These are phyloP conservation scores for Cladophialophora psammophila DNA, from an alignment of 2,329 filamentous ascomycete species.

Conservation along the genomic window DNA sequence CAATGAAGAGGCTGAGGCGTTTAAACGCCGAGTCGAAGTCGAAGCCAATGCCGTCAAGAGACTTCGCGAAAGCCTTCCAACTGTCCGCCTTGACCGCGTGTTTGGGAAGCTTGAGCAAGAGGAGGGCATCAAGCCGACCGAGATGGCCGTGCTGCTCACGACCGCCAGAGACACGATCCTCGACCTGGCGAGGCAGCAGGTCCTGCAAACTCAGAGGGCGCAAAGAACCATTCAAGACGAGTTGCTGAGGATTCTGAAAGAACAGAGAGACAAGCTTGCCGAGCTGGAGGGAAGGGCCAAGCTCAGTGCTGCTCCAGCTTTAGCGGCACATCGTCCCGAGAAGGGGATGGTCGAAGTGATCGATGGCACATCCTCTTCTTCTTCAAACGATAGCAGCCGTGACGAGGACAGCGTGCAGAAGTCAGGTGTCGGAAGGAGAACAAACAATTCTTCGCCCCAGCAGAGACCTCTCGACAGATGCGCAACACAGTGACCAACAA, in stretches of 20 bases:
- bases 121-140: slow-evolving; percentile 23
- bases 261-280: slow-evolving; percentile 24
- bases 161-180: slow-evolving; percentile 31
- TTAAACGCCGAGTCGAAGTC: slow-evolving; percentile 21
- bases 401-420: slow-evolving; percentile 1
- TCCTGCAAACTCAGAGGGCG: slow-evolving; percentile 23
- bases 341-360: background rate
- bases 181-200: slow-evolving; percentile 31
- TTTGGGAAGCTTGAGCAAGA: slow-evolving; percentile 19
- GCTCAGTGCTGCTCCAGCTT: background rate
- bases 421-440: background rate
- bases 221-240: slow-evolving; percentile 24
- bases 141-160: slow-evolving; percentile 27
- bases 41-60: slow-evolving; percentile 30
- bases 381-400: background rate
- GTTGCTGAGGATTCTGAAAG: slow-evolving; percentile 29
- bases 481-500: background rate
- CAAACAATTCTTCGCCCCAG: background rate
- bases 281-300: slow-evolving; percentile 11
- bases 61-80: slow-evolving; percentile 31
- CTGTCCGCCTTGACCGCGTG: slow-evolving; percentile 22
- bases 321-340: background rate
- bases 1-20: slow-evolving; percentile 5
- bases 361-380: background rate
- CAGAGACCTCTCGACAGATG: slow-evolving; percentile 4